These are phyloP conservation scores for Closterium sp. DNA, from an alignment of 139 green algal species.

Conservation along the genomic window DNA sequence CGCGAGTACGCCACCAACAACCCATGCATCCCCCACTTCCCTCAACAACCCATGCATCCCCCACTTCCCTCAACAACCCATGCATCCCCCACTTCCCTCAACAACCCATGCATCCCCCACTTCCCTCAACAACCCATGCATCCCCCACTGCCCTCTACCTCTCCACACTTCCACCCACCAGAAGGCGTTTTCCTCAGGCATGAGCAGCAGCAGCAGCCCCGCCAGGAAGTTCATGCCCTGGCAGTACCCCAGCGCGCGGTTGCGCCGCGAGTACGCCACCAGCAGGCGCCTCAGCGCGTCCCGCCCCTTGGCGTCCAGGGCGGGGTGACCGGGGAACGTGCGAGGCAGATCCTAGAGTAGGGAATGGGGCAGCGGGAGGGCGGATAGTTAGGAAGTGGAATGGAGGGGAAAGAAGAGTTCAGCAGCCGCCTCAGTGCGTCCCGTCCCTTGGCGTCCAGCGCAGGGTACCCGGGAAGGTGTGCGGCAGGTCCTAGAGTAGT, in stretches of 20 bases:
- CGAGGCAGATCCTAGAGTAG: constrained; percentile 25
- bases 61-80: too few species aligned
- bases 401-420: background rate
- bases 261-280: constrained; percentile 63
- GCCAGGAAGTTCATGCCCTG: constrained; percentile 90
- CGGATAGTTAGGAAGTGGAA: background rate
- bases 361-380: background rate
- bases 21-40: too few species aligned
- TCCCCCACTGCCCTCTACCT: too few species aligned
- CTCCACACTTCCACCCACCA: constrained; percentile 59
- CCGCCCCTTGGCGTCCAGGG: constrained; percentile 50
- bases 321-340: constrained; percentile 44
- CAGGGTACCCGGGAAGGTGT: background rate
- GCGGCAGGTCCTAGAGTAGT: background rate
- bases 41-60: too few species aligned
- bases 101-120: too few species aligned
- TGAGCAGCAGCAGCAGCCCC: constrained; percentile 75
- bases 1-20: too few species aligned
- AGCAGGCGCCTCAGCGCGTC: constrained; percentile 68
- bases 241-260: background rate
- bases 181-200: constrained; percentile 86
- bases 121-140: too few species aligned
- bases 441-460: background rate
- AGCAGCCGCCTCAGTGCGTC: background rate
- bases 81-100: too few species aligned